These are phyloP conservation scores for Leucocoprinus leucothites DNA, from an alignment of 768 basidiomycete genomes.

Conservation along the genomic window DNA sequence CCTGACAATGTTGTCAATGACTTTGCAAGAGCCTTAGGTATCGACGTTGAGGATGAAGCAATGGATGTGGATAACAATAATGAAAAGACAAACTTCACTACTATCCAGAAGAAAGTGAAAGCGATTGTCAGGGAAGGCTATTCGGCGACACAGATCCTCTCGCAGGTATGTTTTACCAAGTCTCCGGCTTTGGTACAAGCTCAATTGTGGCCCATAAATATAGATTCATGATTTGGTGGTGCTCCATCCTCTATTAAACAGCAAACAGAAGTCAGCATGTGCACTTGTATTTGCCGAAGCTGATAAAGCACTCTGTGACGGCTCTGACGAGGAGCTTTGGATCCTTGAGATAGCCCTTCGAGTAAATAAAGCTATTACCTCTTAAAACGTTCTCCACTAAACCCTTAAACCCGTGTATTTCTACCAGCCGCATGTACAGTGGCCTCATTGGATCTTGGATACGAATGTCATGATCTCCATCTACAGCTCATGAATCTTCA, in stretches of 20 bases:
- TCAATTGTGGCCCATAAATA: constrained; percentile 45
- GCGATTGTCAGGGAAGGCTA: constrained; percentile 84
- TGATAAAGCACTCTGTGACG: constrained; percentile 94
- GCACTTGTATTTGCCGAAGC: constrained; percentile 89
- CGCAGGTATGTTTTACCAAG: constrained; percentile 56
- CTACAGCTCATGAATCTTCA: too few species aligned
- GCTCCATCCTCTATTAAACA: constrained; percentile 75
- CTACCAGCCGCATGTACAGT: too few species aligned
- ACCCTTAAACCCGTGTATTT: not conserved
- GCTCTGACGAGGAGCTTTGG: constrained; percentile 97
- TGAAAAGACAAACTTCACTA: constrained; percentile 42
- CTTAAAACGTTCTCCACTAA: constrained; percentile 12
- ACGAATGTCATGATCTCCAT: too few species aligned
- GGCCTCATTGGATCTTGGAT: too few species aligned
- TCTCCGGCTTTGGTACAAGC: constrained; percentile 28
- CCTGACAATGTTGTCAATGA: constrained; percentile 68
- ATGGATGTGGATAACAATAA: constrained; percentile 49
- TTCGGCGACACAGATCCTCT: constrained; percentile 84
- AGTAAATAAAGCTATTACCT: constrained; percentile 62
- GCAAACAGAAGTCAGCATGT: constrained; percentile 76
- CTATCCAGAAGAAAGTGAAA: constrained; percentile 70
- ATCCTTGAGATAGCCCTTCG: constrained; percentile 83
- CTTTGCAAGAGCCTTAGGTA: constrained; percentile 69
- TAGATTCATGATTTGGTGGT: constrained; percentile 91
- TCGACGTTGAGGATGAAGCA: constrained; percentile 48